Evolutionary conservation across 192 early-diverging fungal species (phyloP).

Genomic region (Jimgerdemannia flammicorona): DNA sequence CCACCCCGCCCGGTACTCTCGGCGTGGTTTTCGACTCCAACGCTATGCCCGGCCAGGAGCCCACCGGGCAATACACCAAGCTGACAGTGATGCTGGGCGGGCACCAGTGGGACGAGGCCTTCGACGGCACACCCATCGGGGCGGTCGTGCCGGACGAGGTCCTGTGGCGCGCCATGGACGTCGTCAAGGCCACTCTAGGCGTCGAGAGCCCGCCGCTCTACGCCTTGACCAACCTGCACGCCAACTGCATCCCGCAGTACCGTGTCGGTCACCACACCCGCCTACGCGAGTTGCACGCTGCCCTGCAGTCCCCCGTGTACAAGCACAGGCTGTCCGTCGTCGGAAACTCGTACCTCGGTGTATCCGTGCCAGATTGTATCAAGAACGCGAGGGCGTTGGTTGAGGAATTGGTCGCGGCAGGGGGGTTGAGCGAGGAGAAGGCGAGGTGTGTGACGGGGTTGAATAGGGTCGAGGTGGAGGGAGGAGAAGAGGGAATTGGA

Average conservation of each 20-base stretch:
- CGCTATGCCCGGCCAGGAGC: slow-evolving; percentile 67
- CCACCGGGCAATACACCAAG: slow-evolving; percentile 32
- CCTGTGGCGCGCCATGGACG: slow-evolving; percentile 46
- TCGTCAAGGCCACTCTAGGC: slow-evolving; percentile 56
- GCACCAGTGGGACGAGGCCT: slow-evolving; percentile 56
- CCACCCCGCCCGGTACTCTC: slow-evolving; percentile 41
- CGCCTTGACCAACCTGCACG: slow-evolving; percentile 53
- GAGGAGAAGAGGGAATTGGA: background rate
- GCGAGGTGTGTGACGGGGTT: slow-evolving; percentile 29
- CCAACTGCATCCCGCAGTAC: slow-evolving; percentile 88
- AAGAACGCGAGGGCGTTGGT: slow-evolving; percentile 62
- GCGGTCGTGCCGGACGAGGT: slow-evolving; percentile 24
- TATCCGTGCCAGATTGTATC: slow-evolving; percentile 82
- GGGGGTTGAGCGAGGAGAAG: slow-evolving; percentile 26
- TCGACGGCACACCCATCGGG: slow-evolving; percentile 33
- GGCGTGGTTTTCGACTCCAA: slow-evolving; percentile 90
- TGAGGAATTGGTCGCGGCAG: slow-evolving; percentile 40
- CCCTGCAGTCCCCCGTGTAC: slow-evolving; percentile 38
- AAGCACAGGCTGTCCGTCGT: slow-evolving; percentile 62
- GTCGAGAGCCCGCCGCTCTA: slow-evolving; percentile 45
- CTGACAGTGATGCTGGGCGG: slow-evolving; percentile 94
- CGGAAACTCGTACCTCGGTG: slow-evolving; percentile 80
- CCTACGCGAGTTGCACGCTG: slow-evolving; percentile 59
- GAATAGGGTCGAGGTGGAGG: slow-evolving; percentile 7
- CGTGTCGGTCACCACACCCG: slow-evolving; percentile 73